phyloP scores from a whole-genome alignment of 1,139 yeast species.

The Schwanniomyces etchellsii region DNA sequence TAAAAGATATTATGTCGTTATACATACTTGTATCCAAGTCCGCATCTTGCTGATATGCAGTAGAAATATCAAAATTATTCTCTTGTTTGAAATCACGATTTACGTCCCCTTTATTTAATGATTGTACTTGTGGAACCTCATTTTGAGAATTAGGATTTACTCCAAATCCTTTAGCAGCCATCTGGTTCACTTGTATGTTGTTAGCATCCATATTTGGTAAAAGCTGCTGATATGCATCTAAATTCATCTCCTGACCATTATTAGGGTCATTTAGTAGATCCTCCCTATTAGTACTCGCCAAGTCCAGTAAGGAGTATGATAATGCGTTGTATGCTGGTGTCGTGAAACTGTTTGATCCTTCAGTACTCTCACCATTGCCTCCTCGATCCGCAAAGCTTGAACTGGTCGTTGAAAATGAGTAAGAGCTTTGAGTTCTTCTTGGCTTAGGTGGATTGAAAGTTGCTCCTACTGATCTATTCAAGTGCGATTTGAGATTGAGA shows the following conservation, averaged over 20 bases:
- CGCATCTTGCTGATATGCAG: not conserved
- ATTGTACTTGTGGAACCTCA: not conserved
- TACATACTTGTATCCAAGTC: conserved; percentile 1
- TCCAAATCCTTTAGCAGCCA: not conserved
- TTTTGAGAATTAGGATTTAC: not conserved
- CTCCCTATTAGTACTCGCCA: not conserved
- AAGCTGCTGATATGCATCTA: not conserved
- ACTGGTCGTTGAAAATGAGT: too few relatives aligned
- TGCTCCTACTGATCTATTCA: too few relatives aligned
- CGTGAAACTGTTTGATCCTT: too few relatives aligned
- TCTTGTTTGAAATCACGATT: not conserved
- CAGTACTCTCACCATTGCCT: too few relatives aligned
- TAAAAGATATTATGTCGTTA: not conserved
- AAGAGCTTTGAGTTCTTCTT: too few relatives aligned
- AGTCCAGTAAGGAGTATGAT: not conserved
- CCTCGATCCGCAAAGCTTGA: too few relatives aligned
- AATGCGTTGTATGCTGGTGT: not conserved
- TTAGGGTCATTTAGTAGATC: not conserved
- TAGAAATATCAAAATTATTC: not conserved
- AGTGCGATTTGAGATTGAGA: too few relatives aligned
- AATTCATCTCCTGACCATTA: not conserved
- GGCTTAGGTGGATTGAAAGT: too few relatives aligned
- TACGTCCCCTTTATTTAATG: not conserved
- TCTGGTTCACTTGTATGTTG: not conserved
- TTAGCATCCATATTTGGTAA: not conserved